A percentile compares a stretch with the other conserved stretches of the same genome.
These are phyloP conservation scores for Xylaria acuta DNA, from an alignment of 495 filamentous ascomycete species.

Conservation along the genomic window DNA sequence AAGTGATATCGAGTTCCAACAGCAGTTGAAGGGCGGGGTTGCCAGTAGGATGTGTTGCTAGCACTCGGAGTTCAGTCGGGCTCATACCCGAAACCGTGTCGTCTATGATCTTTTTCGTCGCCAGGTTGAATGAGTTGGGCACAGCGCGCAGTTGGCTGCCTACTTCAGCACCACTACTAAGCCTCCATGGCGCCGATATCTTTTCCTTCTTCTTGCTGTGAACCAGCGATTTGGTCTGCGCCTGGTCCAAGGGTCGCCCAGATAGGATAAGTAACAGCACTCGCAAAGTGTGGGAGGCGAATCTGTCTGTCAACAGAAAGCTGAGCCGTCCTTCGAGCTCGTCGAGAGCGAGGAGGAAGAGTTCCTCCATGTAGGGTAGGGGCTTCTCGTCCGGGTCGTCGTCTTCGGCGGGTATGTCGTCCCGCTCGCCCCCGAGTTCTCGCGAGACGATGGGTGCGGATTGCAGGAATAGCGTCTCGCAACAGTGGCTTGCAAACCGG, in stretches of 20 bases:
- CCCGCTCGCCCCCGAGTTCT: constrained; percentile 62
- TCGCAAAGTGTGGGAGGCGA: constrained; percentile 88
- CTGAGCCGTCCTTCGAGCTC: constrained; percentile 84
- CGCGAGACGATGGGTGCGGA: constrained; percentile 78
- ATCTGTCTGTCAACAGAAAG: constrained; percentile 84
- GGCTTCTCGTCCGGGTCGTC: constrained; percentile 49
- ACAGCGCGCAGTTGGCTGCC: constrained; percentile 61
- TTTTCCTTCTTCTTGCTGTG: constrained; percentile 91
- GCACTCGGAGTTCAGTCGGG: constrained; percentile 72
- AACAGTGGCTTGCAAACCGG: constrained; percentile 95
- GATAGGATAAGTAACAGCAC: constrained; percentile 85
- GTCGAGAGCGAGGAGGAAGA: constrained; percentile 80
- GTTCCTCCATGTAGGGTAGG: constrained; percentile 72
- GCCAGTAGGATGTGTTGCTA: constrained; percentile 86
- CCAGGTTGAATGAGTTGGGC: constrained; percentile 75
- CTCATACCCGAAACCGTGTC: constrained; percentile 74
- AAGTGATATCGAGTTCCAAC: constrained; percentile 78
- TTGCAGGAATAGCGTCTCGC: constrained; percentile 87
- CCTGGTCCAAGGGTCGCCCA: constrained; percentile 73
- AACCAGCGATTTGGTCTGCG: constrained; percentile 69
- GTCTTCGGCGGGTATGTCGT: constrained; percentile 47
- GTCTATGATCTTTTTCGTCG: constrained; percentile 77
- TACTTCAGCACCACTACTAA: constrained; percentile 47
- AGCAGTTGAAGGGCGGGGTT: constrained; percentile 90
- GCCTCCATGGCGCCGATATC: constrained; percentile 58